Percentiles rank a stretch among this genome's conserved stretches.
phyloP scores from a whole-genome alignment of 2,329 filamentous ascomycete species.

The Amauroascus verrucosus region DNA sequence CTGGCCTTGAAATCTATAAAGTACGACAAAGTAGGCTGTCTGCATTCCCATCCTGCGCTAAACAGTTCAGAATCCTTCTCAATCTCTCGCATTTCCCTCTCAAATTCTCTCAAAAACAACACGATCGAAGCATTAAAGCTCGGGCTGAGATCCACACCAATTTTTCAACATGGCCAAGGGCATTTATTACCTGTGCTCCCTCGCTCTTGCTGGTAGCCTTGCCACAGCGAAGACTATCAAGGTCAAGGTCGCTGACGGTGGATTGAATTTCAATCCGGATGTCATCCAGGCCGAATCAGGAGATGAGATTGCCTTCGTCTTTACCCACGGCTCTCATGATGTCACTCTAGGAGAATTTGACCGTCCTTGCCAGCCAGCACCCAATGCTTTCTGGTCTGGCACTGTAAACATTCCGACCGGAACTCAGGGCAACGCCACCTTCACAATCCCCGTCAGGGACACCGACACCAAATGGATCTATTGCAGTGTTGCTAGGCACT shows the following conservation, averaged over 20 bases:
- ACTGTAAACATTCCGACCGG: conserved; percentile 11
- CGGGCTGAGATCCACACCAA: not conserved
- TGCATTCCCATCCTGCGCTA: not conserved
- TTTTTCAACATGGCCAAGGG: conserved; percentile 2
- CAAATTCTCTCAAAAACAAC: conserved; percentile 3
- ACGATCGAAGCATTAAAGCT: not conserved
- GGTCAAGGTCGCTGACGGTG: conserved; percentile 14
- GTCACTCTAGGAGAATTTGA: conserved; percentile 14
- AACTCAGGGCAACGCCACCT: conserved; percentile 20
- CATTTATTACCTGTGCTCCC: conserved; percentile 4
- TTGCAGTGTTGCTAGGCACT: conserved; percentile 42
- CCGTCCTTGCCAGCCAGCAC: conserved; percentile 12
- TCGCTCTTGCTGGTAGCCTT: conserved; percentile 10
- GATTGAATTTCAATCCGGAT: conserved; percentile 13
- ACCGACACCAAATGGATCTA: conserved; percentile 43
- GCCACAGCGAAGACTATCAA: conserved; percentile 11
- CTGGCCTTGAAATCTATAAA: conserved; percentile 4
- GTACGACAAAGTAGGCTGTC: not conserved
- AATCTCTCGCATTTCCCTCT: not conserved
- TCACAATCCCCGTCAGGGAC: conserved; percentile 39
- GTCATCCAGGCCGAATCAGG: conserved; percentile 11
- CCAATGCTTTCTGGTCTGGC: conserved; percentile 14
- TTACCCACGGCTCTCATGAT: conserved; percentile 13
- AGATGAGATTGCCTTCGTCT: conserved; percentile 16
- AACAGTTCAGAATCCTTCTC: not conserved